Evolutionary conservation across 306 rosid genomes (phyloP).

Genomic region (Fragaria iinumae): DNA sequence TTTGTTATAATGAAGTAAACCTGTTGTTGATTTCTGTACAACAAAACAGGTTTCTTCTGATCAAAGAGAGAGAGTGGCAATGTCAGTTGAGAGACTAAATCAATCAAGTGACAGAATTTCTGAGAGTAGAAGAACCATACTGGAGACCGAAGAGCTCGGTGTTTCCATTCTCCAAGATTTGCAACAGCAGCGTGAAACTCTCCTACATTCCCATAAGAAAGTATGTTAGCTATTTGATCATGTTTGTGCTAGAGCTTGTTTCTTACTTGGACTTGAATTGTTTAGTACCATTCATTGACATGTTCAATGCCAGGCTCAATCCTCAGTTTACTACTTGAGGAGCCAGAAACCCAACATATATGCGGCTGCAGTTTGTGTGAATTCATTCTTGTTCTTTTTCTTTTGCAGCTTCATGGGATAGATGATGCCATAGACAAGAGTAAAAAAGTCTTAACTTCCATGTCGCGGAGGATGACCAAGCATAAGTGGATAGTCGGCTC

Average conservation of each 20-base stretch:
- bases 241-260: constrained; percentile 13
- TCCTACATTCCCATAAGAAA: constrained; percentile 68
- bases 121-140: constrained; percentile 73
- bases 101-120: constrained; percentile 64
- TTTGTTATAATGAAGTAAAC: not conserved
- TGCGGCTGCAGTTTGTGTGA: not conserved
- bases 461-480: constrained; percentile 73
- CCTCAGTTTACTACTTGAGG: not conserved
- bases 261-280: constrained; percentile 9
- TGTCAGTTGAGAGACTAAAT: constrained; percentile 77
- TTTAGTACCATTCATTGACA: not conserved
- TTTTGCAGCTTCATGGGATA: constrained; percentile 74
- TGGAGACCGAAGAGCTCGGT: constrained; percentile 85
- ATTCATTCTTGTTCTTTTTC: constrained; percentile 11
- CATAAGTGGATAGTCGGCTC: constrained; percentile 79
- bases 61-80: constrained; percentile 68
- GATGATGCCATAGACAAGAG: constrained; percentile 94
- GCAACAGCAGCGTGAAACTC: constrained; percentile 89
- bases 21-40: constrained; percentile 22
- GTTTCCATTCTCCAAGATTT: constrained; percentile 80
- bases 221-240: constrained; percentile 34
- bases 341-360: constrained; percentile 3
- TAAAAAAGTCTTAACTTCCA: constrained; percentile 63
- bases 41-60: constrained; percentile 65
- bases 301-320: not conserved